Percentiles rank a stretch among this genome's conserved stretches.
Conservation (phyloP, 495 filamentous ascomycete genomes). For the Aspergillus campestris region DNA sequence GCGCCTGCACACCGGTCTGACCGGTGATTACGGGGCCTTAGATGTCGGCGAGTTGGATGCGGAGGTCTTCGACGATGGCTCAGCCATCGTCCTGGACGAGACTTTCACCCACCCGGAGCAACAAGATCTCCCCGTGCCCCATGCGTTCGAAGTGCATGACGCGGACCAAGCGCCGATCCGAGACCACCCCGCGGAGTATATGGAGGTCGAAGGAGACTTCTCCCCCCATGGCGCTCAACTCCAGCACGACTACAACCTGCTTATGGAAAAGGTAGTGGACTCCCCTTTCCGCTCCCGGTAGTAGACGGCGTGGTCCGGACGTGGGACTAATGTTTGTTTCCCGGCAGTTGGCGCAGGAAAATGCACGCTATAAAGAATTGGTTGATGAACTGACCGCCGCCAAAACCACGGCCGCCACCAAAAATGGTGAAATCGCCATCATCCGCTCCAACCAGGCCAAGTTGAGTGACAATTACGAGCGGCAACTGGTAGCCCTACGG, state of each 20-base stretch:
- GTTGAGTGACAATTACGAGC: conserved; percentile 47
- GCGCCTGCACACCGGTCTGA: conserved; percentile 32
- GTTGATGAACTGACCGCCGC: conserved; percentile 40
- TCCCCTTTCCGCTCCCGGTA: background rate
- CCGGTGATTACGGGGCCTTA: conserved; percentile 45
- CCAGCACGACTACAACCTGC: conserved; percentile 10
- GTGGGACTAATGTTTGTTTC: conserved; percentile 22
- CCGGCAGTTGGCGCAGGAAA: conserved; percentile 45
- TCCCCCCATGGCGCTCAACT: background rate
- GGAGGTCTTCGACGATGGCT: conserved; percentile 40
- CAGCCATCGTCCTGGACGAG: conserved; percentile 20
- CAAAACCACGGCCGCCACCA: conserved; percentile 41
- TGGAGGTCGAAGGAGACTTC: conserved; percentile 8
- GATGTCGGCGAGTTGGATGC: conserved; percentile 49
- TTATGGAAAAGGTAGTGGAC: conserved; percentile 25
- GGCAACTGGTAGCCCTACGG: conserved; percentile 40
- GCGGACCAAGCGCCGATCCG: background rate
- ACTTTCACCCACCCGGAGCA: conserved; percentile 18
- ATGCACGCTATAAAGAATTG: conserved; percentile 28
- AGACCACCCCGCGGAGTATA: conserved; percentile 4
- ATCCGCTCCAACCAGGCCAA: conserved; percentile 55
- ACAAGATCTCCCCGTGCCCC: conserved; percentile 8
- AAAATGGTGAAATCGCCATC: conserved; percentile 60
- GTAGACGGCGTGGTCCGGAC: background rate
- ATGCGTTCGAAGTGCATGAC: conserved; percentile 2